Conservation (phyloP, 345 rosid genomes). For the Gossypium herbaceum region DNA sequence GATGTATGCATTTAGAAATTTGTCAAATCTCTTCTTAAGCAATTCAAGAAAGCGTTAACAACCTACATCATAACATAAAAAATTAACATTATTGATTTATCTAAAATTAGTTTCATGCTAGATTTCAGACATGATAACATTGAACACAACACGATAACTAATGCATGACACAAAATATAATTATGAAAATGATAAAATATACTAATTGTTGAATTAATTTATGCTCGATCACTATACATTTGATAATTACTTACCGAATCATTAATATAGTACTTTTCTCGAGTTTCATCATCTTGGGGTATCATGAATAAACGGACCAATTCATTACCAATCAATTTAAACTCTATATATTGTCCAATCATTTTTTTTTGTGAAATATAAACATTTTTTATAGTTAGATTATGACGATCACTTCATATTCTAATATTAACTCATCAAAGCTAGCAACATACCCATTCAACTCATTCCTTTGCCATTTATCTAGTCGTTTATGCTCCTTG, state of each 20-base stretch:
- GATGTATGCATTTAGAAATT: not conserved
- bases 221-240: not conserved
- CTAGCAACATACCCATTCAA: no score
- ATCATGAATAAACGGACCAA: not conserved
- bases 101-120: not conserved
- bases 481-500: no score
- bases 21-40: not conserved
- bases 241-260: not conserved
- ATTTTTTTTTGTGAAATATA: no score
- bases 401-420: no score
- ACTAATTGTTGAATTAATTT: no score
- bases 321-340: rapidly evolving
- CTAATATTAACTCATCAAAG: no score
- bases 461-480: rapidly evolving
- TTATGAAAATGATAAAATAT: no score
- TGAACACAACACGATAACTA: no score
- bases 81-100: not conserved
- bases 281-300: not conserved
- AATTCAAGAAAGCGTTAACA: not conserved
- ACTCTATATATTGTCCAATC: no score
- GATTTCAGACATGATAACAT: no score
- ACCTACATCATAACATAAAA: not conserved
- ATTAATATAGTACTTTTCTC: not conserved
- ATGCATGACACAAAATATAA: no score
- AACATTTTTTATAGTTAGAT: no score